Percentiles rank a stretch among this genome's conserved stretches.
phyloP scores from a whole-genome alignment of 148 eudicot species.

The Rhododendron griersonianum region DNA sequence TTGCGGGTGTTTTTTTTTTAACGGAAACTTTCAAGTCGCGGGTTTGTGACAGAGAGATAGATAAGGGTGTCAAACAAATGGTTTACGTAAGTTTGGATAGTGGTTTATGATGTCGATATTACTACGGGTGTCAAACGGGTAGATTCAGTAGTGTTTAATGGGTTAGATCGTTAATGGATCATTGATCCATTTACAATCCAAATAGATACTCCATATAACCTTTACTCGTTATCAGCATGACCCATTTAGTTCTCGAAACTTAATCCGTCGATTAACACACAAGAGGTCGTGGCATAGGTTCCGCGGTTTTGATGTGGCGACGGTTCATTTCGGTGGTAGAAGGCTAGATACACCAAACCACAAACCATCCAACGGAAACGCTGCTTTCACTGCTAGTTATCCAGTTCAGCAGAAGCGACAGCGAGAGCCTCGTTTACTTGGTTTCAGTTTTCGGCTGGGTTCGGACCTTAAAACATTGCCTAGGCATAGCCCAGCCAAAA shows the following conservation, averaged over 20 bases:
- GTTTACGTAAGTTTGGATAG: neutral
- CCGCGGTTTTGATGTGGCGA: neutral
- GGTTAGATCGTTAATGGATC: neutral
- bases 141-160: neutral
- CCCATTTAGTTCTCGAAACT: neutral
- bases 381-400: neutral
- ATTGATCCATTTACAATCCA: neutral
- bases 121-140: neutral
- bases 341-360: neutral
- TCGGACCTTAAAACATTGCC: neutral
- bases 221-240: neutral
- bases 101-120: neutral
- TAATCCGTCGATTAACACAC: neutral
- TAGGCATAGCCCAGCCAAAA: neutral
- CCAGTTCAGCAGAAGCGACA: neutral
- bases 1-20: neutral
- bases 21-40: no score
- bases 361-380: neutral
- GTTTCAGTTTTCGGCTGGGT: neutral
- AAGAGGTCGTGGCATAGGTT: neutral
- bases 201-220: neutral
- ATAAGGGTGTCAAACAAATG: neutral
- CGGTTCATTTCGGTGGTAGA: neutral
- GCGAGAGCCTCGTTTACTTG: neutral
- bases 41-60: neutral